phyloP scores from a whole-genome alignment of 2,329 filamentous ascomycete genomes.

The Amesomyces nigricolor region DNA sequence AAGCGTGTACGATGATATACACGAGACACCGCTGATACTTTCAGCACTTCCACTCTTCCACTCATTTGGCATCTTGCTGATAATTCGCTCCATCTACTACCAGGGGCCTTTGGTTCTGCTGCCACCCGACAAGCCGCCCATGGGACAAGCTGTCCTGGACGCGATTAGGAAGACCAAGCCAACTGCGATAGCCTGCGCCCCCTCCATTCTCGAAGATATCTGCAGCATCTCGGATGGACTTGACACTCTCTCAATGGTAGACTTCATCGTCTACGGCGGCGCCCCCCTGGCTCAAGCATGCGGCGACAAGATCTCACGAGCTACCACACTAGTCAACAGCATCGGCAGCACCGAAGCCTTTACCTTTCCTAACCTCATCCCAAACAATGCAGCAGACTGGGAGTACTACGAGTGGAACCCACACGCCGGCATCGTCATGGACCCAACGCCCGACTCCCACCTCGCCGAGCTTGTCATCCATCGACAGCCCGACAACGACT shows the following conservation, averaged over 20 bases:
- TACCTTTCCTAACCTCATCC: background rate
- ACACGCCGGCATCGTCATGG: slow-evolving; percentile 9
- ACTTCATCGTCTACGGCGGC: slow-evolving; percentile 11
- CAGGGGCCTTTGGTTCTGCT: slow-evolving; percentile 9
- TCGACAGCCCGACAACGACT: background rate
- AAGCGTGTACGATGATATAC: slow-evolving; percentile 1
- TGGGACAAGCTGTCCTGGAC: slow-evolving; percentile 6
- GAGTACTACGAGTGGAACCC: slow-evolving; percentile 19
- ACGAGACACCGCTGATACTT: background rate
- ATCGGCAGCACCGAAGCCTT: slow-evolving; percentile 15
- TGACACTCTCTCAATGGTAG: background rate
- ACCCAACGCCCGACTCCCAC: background rate
- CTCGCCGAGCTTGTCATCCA: slow-evolving; percentile 13
- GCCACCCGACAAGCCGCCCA: slow-evolving; percentile 4
- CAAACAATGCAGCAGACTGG: slow-evolving; percentile 7
- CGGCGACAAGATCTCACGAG: slow-evolving; percentile 6
- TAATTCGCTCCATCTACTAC: slow-evolving; percentile 13
- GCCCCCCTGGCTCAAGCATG: slow-evolving; percentile 7
- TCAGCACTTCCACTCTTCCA: slow-evolving; percentile 13
- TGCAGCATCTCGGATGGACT: background rate
- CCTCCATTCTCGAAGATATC: slow-evolving; percentile 13
- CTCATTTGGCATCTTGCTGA: slow-evolving; percentile 8
- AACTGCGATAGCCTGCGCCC: background rate
- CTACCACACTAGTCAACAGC: slow-evolving; percentile 6
- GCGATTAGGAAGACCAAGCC: slow-evolving; percentile 6